These are phyloP conservation scores for Apophysomyces ossiformis DNA, from an alignment of 371 early-diverging fungal species.

Conservation along the genomic window DNA sequence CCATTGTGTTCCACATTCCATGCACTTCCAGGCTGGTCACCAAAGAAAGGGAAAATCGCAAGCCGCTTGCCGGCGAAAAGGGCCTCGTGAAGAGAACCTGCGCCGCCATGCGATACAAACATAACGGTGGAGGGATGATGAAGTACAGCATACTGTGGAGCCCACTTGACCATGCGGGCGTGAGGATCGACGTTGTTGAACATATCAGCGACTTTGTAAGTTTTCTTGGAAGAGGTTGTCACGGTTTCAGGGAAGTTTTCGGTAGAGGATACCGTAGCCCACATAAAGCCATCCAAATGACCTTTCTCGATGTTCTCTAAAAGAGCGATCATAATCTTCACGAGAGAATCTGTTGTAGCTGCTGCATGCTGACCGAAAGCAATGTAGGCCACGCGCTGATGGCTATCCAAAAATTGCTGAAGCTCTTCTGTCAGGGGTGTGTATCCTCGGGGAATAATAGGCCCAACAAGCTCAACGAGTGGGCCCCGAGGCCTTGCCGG, in stretches of 20 bases:
- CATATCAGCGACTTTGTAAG: slow-evolving; percentile 15
- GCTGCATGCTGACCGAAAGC: slow-evolving; percentile 41
- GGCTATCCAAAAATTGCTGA: slow-evolving; percentile 22
- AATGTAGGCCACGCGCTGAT: slow-evolving; percentile 32
- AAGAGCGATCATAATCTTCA: slow-evolving; percentile 19
- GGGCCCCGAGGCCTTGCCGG: slow-evolving; percentile 38
- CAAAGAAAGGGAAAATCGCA: slow-evolving; percentile 38
- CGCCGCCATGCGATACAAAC: slow-evolving; percentile 51
- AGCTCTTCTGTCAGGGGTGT: slow-evolving; percentile 12
- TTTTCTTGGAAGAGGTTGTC: slow-evolving; percentile 18
- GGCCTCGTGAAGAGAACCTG: slow-evolving; percentile 38
- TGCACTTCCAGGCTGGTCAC: slow-evolving; percentile 42
- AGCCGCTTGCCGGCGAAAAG: slow-evolving; percentile 35
- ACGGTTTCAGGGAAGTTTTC: slow-evolving; percentile 11
- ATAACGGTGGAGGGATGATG: slow-evolving; percentile 35
- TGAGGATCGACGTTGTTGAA: slow-evolving; percentile 10
- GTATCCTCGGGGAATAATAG: slow-evolving; percentile 30
- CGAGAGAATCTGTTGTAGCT: slow-evolving; percentile 12
- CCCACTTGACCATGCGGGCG: slow-evolving; percentile 32
- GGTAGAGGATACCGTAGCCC: slow-evolving; percentile 28
- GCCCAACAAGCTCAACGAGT: slow-evolving; percentile 42
- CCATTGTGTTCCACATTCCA: background rate
- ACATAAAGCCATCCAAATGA: slow-evolving; percentile 41
- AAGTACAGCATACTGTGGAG: slow-evolving; percentile 47
- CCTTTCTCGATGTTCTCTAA: slow-evolving; percentile 25